phyloP scores from a whole-genome alignment of 768 basidiomycete genomes.

The Trametes cubensis region DNA sequence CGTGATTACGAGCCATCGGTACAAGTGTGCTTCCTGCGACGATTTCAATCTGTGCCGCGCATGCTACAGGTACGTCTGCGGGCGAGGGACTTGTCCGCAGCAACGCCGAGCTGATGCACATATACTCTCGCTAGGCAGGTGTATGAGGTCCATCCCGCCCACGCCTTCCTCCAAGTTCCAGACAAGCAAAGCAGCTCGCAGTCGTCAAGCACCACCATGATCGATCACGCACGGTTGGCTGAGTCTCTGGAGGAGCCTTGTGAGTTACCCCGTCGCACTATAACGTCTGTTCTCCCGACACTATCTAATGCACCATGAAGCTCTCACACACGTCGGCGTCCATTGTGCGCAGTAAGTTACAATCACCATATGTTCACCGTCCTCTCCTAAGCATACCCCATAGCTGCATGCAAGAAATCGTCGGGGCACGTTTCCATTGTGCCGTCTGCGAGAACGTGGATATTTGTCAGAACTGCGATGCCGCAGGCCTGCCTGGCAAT shows the following conservation, averaged over 20 bases:
- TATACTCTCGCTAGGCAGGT: slow-evolving; percentile 61
- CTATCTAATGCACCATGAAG: slow-evolving; percentile 39
- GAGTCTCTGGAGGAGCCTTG: slow-evolving; percentile 61
- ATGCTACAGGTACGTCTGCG: slow-evolving; percentile 68
- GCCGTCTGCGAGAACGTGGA: slow-evolving; percentile 84
- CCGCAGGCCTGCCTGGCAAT: slow-evolving; percentile 82
- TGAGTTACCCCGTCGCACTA: slow-evolving; percentile 37
- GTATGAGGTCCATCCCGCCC: slow-evolving; percentile 88
- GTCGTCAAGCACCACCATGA: slow-evolving; percentile 28
- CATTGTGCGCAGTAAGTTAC: slow-evolving; percentile 81
- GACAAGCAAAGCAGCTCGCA: slow-evolving; percentile 51
- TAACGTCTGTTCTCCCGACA: not conserved
- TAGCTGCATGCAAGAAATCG: slow-evolving; percentile 87
- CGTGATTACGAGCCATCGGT: slow-evolving; percentile 62
- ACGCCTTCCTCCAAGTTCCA: slow-evolving; percentile 83
- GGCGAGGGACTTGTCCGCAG: not conserved
- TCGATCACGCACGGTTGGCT: slow-evolving; percentile 27
- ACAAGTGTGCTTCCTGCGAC: slow-evolving; percentile 82
- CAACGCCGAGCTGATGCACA: slow-evolving; percentile 1
- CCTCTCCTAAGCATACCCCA: not conserved
- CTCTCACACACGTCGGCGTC: slow-evolving; percentile 76
- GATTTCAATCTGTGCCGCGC: slow-evolving; percentile 81
- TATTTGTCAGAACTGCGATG: slow-evolving; percentile 87
- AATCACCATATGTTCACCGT: not conserved
- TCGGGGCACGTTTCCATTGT: slow-evolving; percentile 92